These are phyloP conservation scores for Dothistroma septosporum DNA, from an alignment of 2,329 filamentous ascomycete genomes.

Conservation along the genomic window DNA sequence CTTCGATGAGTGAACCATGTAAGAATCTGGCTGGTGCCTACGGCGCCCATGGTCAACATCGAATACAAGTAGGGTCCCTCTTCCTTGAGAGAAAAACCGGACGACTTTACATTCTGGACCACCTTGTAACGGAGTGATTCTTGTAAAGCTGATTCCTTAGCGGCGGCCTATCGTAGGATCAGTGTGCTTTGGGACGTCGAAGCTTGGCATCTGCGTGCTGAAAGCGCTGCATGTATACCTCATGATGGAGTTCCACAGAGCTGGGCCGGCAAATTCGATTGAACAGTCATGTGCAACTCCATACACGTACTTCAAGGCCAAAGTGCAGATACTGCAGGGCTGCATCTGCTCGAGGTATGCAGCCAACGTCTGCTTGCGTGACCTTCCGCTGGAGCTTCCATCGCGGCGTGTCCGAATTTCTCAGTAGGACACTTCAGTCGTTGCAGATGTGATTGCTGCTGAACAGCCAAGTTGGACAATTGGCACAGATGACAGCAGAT, in stretches of 20 bases:
- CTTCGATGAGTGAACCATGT: constrained; percentile 21
- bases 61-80: constrained; percentile 11
- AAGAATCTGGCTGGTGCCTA: constrained; percentile 10
- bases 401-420: constrained; percentile 9
- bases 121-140: constrained; percentile 12
- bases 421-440: constrained; percentile 5
- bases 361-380: constrained; percentile 6
- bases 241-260: neutral
- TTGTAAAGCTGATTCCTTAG: neutral
- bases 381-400: constrained; percentile 12
- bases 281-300: constrained; percentile 1
- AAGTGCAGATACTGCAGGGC: constrained; percentile 4
- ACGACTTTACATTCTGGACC: constrained; percentile 8
- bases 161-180: constrained; percentile 8
- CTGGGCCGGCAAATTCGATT: neutral
- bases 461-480: constrained; percentile 9
- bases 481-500: constrained; percentile 3
- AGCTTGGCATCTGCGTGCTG: constrained; percentile 8
- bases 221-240: constrained; percentile 11
- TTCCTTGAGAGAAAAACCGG: constrained; percentile 6
- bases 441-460: constrained; percentile 12
- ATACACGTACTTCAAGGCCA: constrained; percentile 10
- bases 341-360: constrained; percentile 7
- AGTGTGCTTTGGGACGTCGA: constrained; percentile 6
- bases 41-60: constrained; percentile 10